Percentiles rank a stretch among this genome's conserved stretches.
These are phyloP conservation scores for Albophoma yamanashiensis DNA, from an alignment of 2,329 filamentous ascomycete species.

Conservation along the genomic window DNA sequence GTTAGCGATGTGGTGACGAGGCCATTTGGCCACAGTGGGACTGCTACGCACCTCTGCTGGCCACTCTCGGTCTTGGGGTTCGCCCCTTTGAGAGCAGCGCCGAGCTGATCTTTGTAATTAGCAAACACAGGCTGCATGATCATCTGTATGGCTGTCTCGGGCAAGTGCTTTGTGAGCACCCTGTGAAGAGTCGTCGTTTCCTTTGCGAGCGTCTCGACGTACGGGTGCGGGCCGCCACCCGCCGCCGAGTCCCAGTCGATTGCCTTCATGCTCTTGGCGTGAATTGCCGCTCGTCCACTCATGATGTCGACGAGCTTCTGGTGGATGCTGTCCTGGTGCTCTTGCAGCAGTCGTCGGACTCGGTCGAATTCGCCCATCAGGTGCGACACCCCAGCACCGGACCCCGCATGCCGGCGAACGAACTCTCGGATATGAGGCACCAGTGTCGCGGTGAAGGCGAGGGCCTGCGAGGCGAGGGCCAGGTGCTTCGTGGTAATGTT, in stretches of 20 bases:
- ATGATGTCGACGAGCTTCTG: constrained; percentile 93
- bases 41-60: constrained; percentile 50
- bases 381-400: constrained; percentile 38
- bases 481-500: constrained; percentile 96
- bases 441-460: constrained; percentile 78
- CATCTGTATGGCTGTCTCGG: constrained; percentile 62
- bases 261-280: constrained; percentile 63
- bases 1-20: neutral
- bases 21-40: neutral
- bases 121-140: constrained; percentile 82
- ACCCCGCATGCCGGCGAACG: constrained; percentile 61
- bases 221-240: constrained; percentile 42
- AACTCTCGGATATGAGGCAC: constrained; percentile 90
- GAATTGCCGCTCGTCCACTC: constrained; percentile 62
- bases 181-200: constrained; percentile 79
- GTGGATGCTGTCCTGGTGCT: constrained; percentile 83
- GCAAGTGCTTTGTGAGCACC: constrained; percentile 71
- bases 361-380: constrained; percentile 83
- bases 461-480: constrained; percentile 78
- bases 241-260: constrained; percentile 59
- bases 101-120: constrained; percentile 72
- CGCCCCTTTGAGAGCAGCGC: constrained; percentile 56
- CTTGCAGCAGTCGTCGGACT: constrained; percentile 70
- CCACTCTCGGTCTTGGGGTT: constrained; percentile 55
- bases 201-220: constrained; percentile 80